These are phyloP conservation scores for Saraca asoca DNA, from an alignment of 331 rosid species.

Conservation along the genomic window DNA sequence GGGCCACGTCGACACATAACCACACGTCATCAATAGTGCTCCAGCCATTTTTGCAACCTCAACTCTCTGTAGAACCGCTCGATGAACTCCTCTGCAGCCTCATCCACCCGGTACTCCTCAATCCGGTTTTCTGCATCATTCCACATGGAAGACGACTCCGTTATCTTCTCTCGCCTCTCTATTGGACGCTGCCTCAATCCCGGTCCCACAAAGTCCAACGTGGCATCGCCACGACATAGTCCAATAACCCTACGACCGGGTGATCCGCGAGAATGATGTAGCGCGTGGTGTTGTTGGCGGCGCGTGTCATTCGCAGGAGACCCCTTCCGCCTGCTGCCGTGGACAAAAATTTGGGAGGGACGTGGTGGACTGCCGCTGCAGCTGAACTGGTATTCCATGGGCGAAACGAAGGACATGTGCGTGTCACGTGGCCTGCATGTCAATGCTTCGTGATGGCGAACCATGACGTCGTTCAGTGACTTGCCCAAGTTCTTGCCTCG, in stretches of 20 bases:
- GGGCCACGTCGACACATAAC: background rate
- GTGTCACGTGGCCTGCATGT: slow-evolving; percentile 64
- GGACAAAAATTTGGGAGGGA: slow-evolving; percentile 19
- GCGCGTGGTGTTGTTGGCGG: slow-evolving; percentile 4
- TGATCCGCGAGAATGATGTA: background rate
- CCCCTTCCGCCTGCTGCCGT: slow-evolving; percentile 17
- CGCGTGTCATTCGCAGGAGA: slow-evolving; percentile 27
- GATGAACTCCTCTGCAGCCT: slow-evolving; percentile 75
- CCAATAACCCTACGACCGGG: slow-evolving; percentile 5
- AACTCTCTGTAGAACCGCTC: slow-evolving; percentile 62
- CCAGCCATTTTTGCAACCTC: slow-evolving; percentile 73
- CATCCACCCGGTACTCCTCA: slow-evolving; percentile 54
- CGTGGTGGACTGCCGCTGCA: slow-evolving; percentile 68
- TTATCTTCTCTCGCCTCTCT: slow-evolving; percentile 36
- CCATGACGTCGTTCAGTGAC: slow-evolving; percentile 55
- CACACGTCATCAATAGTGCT: slow-evolving; percentile 37
- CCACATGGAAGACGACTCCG: slow-evolving; percentile 16
- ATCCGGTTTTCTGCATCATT: slow-evolving; percentile 23
- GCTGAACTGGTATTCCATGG: slow-evolving; percentile 69
- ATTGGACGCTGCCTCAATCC: background rate
- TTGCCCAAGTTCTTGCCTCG: slow-evolving; percentile 62
- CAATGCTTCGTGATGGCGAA: slow-evolving; percentile 55
- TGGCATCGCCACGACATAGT: slow-evolving; percentile 37
- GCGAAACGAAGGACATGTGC: slow-evolving; percentile 47
- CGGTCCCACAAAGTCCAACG: background rate